Conservation (phyloP, 2,329 filamentous ascomycete species). For the Aspergillus novofumigatus region DNA sequence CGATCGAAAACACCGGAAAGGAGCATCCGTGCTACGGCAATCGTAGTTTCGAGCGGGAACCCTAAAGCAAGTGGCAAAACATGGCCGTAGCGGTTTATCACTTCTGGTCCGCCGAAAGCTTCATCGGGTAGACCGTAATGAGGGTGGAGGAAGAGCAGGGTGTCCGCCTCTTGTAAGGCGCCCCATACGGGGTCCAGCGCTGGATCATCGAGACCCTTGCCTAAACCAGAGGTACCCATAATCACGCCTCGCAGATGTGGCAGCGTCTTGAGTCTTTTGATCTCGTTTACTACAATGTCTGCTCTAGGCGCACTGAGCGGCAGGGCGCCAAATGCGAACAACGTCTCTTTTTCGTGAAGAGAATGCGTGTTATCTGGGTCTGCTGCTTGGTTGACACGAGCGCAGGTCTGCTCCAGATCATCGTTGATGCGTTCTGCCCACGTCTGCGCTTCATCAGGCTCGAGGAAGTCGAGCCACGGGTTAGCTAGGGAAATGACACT, state of each 20-base stretch:
- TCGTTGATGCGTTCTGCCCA: constrained; percentile 69
- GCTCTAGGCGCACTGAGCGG: constrained; percentile 66
- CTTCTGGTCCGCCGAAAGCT: constrained; percentile 75
- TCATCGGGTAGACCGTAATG: constrained; percentile 82
- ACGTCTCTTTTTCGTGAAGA: constrained; percentile 53
- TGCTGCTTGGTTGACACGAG: constrained; percentile 31
- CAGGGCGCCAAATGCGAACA: constrained; percentile 80
- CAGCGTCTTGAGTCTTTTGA: constrained; percentile 59
- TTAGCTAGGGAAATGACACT: constrained; percentile 88
- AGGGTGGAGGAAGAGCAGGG: constrained; percentile 80
- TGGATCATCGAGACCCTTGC: constrained; percentile 74
- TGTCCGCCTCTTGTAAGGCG: constrained; percentile 59
- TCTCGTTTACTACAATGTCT: constrained; percentile 57
- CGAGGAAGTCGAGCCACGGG: constrained; percentile 86
- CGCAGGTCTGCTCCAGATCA: constrained; percentile 71
- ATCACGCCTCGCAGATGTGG: constrained; percentile 78
- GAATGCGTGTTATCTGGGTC: constrained; percentile 16
- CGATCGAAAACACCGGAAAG: constrained; percentile 80
- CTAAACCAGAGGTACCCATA: constrained; percentile 78
- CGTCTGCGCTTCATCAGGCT: constrained; percentile 54
- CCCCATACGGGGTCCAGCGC: constrained; percentile 67
- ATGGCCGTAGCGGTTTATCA: constrained; percentile 71
- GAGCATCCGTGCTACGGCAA: constrained; percentile 82
- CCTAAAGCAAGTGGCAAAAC: constrained; percentile 81
- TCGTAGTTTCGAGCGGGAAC: constrained; percentile 89